Evolutionary conservation across 495 filamentous ascomycete genomes (phyloP), one percentile per base, ranked within the genome.

Genomic region (Penicillium tannophilum): DNA sequence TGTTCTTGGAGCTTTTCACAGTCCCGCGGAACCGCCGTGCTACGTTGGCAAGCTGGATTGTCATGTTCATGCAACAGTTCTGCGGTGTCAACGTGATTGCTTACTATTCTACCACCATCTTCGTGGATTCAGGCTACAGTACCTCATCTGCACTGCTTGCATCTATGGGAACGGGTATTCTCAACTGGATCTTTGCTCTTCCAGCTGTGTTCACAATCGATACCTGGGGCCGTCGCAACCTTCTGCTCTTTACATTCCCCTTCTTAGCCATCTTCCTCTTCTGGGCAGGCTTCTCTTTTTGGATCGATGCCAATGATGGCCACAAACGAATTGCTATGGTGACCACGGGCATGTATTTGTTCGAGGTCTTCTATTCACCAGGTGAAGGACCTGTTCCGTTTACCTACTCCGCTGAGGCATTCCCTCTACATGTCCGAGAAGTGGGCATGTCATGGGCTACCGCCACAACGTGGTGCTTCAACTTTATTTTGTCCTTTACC

Each of bases 141-240:
- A 69, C 65, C 3, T 69, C 74, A n/a, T 62, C 73, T 12, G 80
- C 84, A 1, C 69, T 88, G 31, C 65, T 85, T 4, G 82, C 77
- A 2, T 85, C 84, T 10, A 80, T 83, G 75, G 87, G 86, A 5
- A 87, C 83, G 5, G 89, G 88, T 11, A 78, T 86, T 43, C 63
- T 88, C 24, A 87, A 88, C 62, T 87, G 86, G 71, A 65, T 89
- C 35, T 88, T 87, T 55, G 84, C 87, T 4, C 72, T 82, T 26
- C 89, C 88, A 6, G 87, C 89, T 4, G 75, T 90, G 53, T 87
- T 84, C 68, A 88, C 86, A 0, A 88, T 88, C 49, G 85, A 87
- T 64, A 88, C 84, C 3, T 87, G 81, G 64, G 86, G 85, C 4
- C 78, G 86, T 8, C 82, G 86, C 6, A 79, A 81, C 26, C 69